phyloP scores from a whole-genome alignment of 1,284 basidiomycete genomes.

The Apiotrichum veenhuisii region DNA sequence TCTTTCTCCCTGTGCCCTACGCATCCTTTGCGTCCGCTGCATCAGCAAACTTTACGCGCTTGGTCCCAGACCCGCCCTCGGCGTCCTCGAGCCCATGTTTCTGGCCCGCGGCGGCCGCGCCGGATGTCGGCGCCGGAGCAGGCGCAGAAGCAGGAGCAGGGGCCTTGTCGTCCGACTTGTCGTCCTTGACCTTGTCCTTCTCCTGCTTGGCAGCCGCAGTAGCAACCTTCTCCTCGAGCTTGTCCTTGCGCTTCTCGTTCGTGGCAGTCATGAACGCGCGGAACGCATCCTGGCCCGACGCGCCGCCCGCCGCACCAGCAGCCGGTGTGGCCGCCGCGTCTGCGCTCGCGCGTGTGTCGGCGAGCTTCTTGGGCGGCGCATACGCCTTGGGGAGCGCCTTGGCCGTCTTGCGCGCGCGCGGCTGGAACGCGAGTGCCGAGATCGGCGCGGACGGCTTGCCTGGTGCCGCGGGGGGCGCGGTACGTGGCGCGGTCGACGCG shows the following conservation, averaged over 20 bases:
- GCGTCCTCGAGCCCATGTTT: conserved; percentile 22
- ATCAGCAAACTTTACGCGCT: not conserved
- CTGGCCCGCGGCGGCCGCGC: conserved; percentile 11
- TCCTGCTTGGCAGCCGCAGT: conserved; percentile 7
- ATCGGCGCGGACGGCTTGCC: not conserved
- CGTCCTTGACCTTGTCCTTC: not conserved
- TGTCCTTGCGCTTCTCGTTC: conserved; percentile 32
- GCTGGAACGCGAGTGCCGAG: conserved; percentile 27
- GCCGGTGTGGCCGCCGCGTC: conserved; percentile 2
- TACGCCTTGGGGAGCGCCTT: conserved; percentile 36
- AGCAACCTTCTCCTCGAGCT: conserved; percentile 14
- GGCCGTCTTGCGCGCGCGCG: conserved; percentile 27
- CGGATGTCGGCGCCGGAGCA: not conserved
- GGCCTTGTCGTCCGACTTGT: too few relatives aligned
- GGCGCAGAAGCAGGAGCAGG: not conserved
- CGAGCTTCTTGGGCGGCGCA: conserved; percentile 23
- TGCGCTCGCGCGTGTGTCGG: conserved; percentile 8
- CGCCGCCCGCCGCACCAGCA: too few relatives aligned
- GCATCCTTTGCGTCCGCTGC: not conserved
- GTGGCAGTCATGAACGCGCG: conserved; percentile 41
- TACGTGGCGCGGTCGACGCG: not conserved
- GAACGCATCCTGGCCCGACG: conserved; percentile 38
- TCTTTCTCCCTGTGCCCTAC: not conserved
- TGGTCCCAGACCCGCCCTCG: conserved; percentile 8
- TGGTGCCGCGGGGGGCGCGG: not conserved